phyloP scores from a whole-genome alignment of 768 basidiomycete genomes.

The Solioccasus polychromus region DNA sequence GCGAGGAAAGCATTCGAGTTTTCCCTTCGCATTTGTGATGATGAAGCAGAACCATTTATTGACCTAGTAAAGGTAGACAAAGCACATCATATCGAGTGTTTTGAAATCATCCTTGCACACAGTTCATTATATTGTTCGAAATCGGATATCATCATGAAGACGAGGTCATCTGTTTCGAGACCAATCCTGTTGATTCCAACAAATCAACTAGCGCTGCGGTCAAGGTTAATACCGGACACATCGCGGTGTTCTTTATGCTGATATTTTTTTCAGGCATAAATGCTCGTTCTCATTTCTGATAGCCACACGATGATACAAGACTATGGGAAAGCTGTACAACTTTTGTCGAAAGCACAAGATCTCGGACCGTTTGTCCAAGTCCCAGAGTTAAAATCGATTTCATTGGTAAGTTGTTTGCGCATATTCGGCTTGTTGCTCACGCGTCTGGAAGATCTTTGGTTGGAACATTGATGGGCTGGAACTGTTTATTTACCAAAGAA shows the following conservation, averaged over 20 bases:
- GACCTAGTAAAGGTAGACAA: constrained; percentile 2
- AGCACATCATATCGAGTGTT: not conserved
- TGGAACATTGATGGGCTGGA: constrained; percentile 7
- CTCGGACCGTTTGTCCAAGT: not conserved
- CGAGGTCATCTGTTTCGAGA: not conserved
- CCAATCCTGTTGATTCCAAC: not conserved
- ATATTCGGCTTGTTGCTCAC: not conserved
- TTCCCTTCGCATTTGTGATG: not conserved
- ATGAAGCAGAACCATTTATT: not conserved
- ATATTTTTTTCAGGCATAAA: constrained; percentile 1
- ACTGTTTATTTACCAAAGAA: not conserved
- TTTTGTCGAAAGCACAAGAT: constrained; percentile 1
- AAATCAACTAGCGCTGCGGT: not conserved
- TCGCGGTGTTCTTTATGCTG: not conserved
- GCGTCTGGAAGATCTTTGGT: constrained; percentile 9
- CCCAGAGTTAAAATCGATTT: constrained; percentile 4
- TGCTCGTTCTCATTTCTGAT: constrained; percentile 3
- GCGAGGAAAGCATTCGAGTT: not conserved
- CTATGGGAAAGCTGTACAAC: not conserved
- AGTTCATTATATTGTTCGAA: constrained; percentile 5
- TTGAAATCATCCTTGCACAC: not conserved
- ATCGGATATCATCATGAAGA: not conserved
- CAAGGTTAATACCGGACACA: constrained; percentile 1
- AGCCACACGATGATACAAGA: not conserved
- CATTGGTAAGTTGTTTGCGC: not conserved